Evolutionary conservation across 345 rosid genomes (phyloP).

Genomic region (Camelina sativa): DNA sequence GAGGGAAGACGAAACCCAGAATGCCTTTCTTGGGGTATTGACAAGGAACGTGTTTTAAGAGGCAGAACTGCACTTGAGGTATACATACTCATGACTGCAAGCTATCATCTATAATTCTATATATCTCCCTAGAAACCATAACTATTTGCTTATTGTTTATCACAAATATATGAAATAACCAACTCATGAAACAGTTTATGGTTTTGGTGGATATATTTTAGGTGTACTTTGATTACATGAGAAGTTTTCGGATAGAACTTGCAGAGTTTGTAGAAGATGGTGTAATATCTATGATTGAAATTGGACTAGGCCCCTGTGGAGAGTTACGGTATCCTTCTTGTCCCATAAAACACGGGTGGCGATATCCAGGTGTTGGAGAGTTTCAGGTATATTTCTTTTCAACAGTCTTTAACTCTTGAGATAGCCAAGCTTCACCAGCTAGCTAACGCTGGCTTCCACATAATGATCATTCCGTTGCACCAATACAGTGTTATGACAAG

Average conservation of each 20-base stretch:
- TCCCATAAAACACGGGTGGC: slow-evolving; percentile 98
- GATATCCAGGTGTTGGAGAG: slow-evolving; percentile 98
- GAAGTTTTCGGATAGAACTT: slow-evolving; percentile 92
- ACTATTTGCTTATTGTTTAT: not conserved
- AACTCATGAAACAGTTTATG: slow-evolving; percentile 15
- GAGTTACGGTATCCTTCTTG: slow-evolving; percentile 92
- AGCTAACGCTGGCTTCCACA: slow-evolving; percentile 27
- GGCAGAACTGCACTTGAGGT: slow-evolving; percentile 98
- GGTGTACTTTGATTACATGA: slow-evolving; percentile 98
- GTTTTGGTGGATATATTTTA: slow-evolving; percentile 45
- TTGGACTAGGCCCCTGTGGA: slow-evolving; percentile 98
- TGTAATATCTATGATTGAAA: slow-evolving; percentile 75
- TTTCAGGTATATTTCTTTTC: slow-evolving; percentile 69
- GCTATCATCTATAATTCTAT: not conserved
- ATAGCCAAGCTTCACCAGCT: slow-evolving; percentile 17
- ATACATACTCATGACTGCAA: slow-evolving; percentile 36
- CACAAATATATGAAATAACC: not conserved
- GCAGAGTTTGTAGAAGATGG: slow-evolving; percentile 71
- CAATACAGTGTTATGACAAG: slow-evolving; percentile 83
- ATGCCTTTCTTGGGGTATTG: slow-evolving; percentile 98
- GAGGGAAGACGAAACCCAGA: slow-evolving; percentile 97
- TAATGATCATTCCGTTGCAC: slow-evolving; percentile 29
- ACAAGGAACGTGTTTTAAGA: slow-evolving; percentile 87
- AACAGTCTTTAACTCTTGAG: slow-evolving; percentile 22
- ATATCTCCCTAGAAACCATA: not conserved